These are phyloP conservation scores for Starmerella davenportii DNA, from an alignment of 805 yeast genomes.

Conservation along the genomic window DNA sequence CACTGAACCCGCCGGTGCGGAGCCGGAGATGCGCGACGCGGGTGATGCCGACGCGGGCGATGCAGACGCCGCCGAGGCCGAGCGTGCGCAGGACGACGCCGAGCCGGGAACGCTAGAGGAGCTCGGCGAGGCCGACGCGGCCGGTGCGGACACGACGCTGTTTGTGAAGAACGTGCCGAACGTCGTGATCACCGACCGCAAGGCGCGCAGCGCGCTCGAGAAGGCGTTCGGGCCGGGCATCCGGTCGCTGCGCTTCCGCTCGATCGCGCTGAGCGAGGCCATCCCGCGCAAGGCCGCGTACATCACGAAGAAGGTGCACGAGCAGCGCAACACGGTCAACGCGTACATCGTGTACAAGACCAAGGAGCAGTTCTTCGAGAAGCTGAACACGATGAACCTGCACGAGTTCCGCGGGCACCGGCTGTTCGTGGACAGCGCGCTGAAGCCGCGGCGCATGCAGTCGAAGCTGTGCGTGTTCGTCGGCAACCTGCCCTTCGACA, in stretches of 20 bases:
- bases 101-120: slow-evolving; percentile 4
- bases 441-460: slow-evolving; percentile 77
- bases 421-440: slow-evolving; percentile 77
- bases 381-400: slow-evolving; percentile 40
- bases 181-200: slow-evolving; percentile 45
- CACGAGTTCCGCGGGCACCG: slow-evolving; percentile 52
- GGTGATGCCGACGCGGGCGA: not conserved
- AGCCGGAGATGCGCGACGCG: slow-evolving; percentile 1
- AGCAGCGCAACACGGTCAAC: slow-evolving; percentile 62
- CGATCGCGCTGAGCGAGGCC: slow-evolving; percentile 73
- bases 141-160: slow-evolving; percentile 69
- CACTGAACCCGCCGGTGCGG: slow-evolving; percentile 31
- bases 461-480: slow-evolving; percentile 71
- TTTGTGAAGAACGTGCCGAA: slow-evolving; percentile 76
- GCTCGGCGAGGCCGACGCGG: slow-evolving; percentile 28
- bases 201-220: slow-evolving; percentile 45
- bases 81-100: slow-evolving; percentile 8
- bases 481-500: slow-evolving; percentile 88
- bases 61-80: slow-evolving; percentile 21
- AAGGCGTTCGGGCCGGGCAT: slow-evolving; percentile 29
- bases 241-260: slow-evolving; percentile 66
- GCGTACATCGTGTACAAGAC: slow-evolving; percentile 65
- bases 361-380: slow-evolving; percentile 30
- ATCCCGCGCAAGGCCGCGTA: slow-evolving; percentile 87
- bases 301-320: slow-evolving; percentile 58